Evolutionary conservation across 139 green algal genomes (phyloP), one percentile per base, ranked within the genome.

Genomic region (Deuterostichococcus epilithicus): DNA sequence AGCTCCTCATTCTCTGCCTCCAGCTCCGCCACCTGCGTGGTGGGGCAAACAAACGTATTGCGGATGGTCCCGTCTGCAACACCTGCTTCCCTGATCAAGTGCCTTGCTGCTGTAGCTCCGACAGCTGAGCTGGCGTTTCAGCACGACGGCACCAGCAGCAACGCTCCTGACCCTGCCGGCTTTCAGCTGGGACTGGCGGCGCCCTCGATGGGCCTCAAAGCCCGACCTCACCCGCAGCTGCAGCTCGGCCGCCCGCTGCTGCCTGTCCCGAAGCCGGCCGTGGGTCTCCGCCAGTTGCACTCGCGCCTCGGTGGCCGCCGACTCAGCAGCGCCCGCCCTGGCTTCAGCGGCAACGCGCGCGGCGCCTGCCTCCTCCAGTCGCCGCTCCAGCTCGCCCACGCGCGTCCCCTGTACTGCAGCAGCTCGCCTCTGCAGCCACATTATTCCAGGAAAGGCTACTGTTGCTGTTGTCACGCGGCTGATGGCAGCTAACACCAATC

Each of bases 261-360:
- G 18, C 52, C 52, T n/a, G 3, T 63, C 52, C 26, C 20, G 52
- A 3, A 28, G 3, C 26, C 52, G 10, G 28, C 63, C 5, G 3
- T 37, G 5, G 3, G 63, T 28, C 47, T 73, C 70, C 58, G 59
- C 67, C 66, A 85, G 42, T 33, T 69, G 68, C 22, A 35, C 33
- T 45, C 78, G 59, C 33, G 59, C 45, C 25, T 47, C 47, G 30
- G 63, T 28, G 0, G 34, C 52, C 5, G 67, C 77, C 10, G 66
- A 26, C 63, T 69, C 30, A 8, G 63, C 63, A 36, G n/a, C 63
- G 5, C 3, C 63, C 2, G n/a, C 30, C 28, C 63, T 26, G 28
- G 3, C 28, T 3, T 69, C 28, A 37, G 52, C 52, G 10, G 52
- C 28, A 15, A 23, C 30, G n/a, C 6, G 3, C 5, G n/a, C 30